These are phyloP conservation scores for Colletotrichum endophyticum DNA, from an alignment of 2,329 filamentous ascomycete species.

Conservation along the genomic window DNA sequence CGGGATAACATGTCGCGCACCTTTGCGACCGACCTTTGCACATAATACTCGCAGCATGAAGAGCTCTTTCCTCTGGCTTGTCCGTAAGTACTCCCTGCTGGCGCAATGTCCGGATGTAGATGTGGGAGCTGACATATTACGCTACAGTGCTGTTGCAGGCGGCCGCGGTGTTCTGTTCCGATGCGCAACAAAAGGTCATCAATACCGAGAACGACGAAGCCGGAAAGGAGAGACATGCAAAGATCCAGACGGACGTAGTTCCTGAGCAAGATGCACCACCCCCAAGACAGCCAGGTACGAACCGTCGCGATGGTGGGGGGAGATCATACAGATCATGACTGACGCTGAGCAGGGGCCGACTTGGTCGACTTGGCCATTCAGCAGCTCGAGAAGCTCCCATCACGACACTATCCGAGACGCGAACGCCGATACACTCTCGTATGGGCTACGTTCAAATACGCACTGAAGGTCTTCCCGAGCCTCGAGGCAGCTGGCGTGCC, in stretches of 20 bases:
- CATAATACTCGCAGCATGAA: slow-evolving; percentile 44
- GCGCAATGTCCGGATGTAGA: not conserved
- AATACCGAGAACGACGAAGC: slow-evolving; percentile 33
- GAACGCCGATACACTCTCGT: slow-evolving; percentile 50
- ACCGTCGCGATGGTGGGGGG: slow-evolving; percentile 1
- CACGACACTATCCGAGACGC: slow-evolving; percentile 46
- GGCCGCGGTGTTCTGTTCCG: slow-evolving; percentile 38
- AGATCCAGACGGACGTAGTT: slow-evolving; percentile 33
- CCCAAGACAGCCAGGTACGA: slow-evolving; percentile 42
- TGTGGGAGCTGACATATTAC: slow-evolving; percentile 9
- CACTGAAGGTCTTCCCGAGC: slow-evolving; percentile 54
- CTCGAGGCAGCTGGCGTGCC: slow-evolving; percentile 52
- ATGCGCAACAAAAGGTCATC: slow-evolving; percentile 43
- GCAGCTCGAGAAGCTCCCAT: slow-evolving; percentile 55
- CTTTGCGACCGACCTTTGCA: slow-evolving; percentile 26
- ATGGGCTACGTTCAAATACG: slow-evolving; percentile 46
- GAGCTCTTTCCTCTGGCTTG: slow-evolving; percentile 42
- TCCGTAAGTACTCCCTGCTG: slow-evolving; percentile 39
- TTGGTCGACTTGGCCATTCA: slow-evolving; percentile 56
- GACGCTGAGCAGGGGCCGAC: slow-evolving; percentile 48
- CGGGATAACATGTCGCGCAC: slow-evolving; percentile 21
- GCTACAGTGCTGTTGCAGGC: slow-evolving; percentile 53
- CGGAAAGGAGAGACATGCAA: slow-evolving; percentile 35
- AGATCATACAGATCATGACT: not conserved
- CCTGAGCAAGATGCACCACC: slow-evolving; percentile 29